A percentile compares a stretch with the other conserved stretches of the same genome.
phyloP scores from a whole-genome alignment of 345 rosid species.

The Lepidium didymum region DNA sequence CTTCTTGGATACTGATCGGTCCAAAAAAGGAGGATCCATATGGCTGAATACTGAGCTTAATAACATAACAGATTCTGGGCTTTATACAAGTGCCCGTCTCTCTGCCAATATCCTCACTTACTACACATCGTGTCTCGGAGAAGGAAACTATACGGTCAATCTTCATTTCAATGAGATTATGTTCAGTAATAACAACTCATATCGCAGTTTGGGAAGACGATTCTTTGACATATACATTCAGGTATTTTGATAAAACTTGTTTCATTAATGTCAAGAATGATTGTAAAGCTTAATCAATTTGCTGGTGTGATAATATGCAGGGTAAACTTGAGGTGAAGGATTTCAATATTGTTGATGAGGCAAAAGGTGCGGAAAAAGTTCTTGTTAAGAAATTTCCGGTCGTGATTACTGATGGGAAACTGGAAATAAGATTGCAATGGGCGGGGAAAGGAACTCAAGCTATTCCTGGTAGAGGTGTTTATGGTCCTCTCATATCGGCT shows the following conservation, averaged over 20 bases:
- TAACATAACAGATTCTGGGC: conserved; percentile 21
- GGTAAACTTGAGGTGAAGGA: conserved; percentile 41
- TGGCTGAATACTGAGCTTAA: conserved; percentile 12
- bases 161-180: conserved; percentile 78
- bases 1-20: conserved; percentile 49
- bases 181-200: conserved; percentile 35
- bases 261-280: background rate
- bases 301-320: conserved; percentile 28
- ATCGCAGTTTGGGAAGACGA: conserved; percentile 46
- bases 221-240: conserved; percentile 61
- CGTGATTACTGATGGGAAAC: conserved; percentile 19
- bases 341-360: conserved; percentile 48
- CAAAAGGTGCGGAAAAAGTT: conserved; percentile 39
- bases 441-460: conserved; percentile 60
- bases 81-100: conserved; percentile 40
- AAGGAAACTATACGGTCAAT: conserved; percentile 48
- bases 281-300: background rate
- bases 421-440: conserved; percentile 57
- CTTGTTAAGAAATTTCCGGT: conserved; percentile 23
- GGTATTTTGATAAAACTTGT: conserved; percentile 28
- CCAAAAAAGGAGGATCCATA: background rate
- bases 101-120: conserved; percentile 60
- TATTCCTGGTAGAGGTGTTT: conserved; percentile 35
- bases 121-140: conserved; percentile 43
- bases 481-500: conserved; percentile 67